phyloP scores from a whole-genome alignment of 805 yeast genomes.

The Kodamaea kakaduensis region DNA sequence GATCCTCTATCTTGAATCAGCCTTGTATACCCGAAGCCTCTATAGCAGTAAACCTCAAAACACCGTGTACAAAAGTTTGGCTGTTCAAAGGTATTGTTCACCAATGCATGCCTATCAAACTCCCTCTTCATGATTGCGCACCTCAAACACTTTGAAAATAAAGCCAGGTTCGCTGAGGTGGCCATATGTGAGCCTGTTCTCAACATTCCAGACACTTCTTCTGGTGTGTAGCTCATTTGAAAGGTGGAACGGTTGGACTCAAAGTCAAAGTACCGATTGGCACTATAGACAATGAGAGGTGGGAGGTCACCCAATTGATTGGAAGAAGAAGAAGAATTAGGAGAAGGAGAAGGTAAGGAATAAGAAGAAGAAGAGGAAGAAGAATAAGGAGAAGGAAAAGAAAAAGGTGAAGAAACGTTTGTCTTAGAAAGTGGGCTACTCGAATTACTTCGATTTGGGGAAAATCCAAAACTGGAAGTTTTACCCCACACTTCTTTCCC shows the following conservation, averaged over 20 bases:
- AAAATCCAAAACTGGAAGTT: no score
- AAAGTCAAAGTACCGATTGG: slow-evolving; percentile 41
- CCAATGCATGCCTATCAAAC: slow-evolving; percentile 34
- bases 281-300: slow-evolving; percentile 52
- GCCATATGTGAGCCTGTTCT: slow-evolving; percentile 52
- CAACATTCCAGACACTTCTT: slow-evolving; percentile 44
- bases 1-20: no score
- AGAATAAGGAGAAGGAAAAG: no score
- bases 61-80: slow-evolving; percentile 19
- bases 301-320: slow-evolving; percentile 33
- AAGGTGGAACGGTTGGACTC: slow-evolving; percentile 58
- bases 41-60: slow-evolving; percentile 19
- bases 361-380: no score
- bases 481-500: no score
- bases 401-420: no score
- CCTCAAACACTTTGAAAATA: slow-evolving; percentile 47
- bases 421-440: no score
- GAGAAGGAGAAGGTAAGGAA: no score
- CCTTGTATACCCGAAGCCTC: no score
- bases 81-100: slow-evolving; percentile 6
- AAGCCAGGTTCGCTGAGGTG: slow-evolving; percentile 37
- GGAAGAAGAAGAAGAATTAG: neutral
- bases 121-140: slow-evolving; percentile 55
- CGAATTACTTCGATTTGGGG: no score
- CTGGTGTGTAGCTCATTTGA: slow-evolving; percentile 44